These are phyloP conservation scores for Hypomontagnella monticulosa DNA, from an alignment of 495 filamentous ascomycete genomes.

Conservation along the genomic window DNA sequence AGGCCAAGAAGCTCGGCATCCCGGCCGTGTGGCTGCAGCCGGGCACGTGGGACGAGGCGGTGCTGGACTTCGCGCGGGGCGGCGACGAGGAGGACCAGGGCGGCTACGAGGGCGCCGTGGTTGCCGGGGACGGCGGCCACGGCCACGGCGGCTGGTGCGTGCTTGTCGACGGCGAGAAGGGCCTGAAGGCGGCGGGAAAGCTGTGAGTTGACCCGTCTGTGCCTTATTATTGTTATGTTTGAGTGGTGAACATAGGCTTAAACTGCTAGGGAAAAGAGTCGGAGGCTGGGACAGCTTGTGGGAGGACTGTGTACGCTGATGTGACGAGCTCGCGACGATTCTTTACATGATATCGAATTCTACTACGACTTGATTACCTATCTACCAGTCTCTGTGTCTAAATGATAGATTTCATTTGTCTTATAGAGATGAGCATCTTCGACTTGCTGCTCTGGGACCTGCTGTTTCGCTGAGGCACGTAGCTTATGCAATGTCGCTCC, in stretches of 20 bases:
- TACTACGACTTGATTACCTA: too few relatives aligned
- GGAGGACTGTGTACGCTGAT: constrained; percentile 28
- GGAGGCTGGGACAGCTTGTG: constrained; percentile 28
- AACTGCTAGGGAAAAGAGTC: constrained; percentile 31
- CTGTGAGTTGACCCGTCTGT: constrained; percentile 32
- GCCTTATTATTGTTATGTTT: background rate
- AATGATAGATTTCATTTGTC: constrained; percentile 16
- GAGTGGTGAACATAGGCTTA: constrained; percentile 29
- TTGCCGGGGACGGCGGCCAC: constrained; percentile 72
- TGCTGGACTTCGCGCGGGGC: constrained; percentile 72
- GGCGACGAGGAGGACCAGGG: constrained; percentile 49
- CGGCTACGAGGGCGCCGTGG: constrained; percentile 68
- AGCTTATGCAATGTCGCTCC: too few relatives aligned
- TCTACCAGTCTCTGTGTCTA: too few relatives aligned
- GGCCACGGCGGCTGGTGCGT: constrained; percentile 90
- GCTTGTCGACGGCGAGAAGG: constrained; percentile 84
- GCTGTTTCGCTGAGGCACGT: too few relatives aligned
- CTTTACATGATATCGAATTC: background rate
- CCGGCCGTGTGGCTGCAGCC: constrained; percentile 92
- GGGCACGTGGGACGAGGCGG: constrained; percentile 80
- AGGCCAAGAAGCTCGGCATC: constrained; percentile 83
- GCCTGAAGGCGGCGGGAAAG: constrained; percentile 68
- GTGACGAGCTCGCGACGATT: constrained; percentile 4
- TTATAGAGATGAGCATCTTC: background rate
- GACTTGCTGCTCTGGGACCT: too few relatives aligned